phyloP scores from a whole-genome alignment of 1,284 basidiomycete genomes.

The Leccinum solheimii region DNA sequence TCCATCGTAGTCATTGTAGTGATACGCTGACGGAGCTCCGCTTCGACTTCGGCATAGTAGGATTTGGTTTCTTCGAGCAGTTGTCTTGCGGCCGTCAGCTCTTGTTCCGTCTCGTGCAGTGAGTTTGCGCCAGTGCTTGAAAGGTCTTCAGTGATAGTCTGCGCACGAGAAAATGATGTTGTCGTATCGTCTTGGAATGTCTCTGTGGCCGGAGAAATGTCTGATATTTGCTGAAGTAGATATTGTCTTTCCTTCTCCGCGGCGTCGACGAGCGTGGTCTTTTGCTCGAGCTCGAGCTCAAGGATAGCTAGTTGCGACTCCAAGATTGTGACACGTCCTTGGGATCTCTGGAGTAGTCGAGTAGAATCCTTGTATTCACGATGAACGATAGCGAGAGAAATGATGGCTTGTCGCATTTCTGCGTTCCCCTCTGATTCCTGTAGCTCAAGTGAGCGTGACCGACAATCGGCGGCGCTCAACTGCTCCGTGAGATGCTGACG shows the following conservation, averaged over 20 bases:
- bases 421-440: constrained; percentile 10
- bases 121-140: constrained; percentile 3
- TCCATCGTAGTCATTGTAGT: constrained; percentile 19
- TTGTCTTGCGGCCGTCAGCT: constrained; percentile 18
- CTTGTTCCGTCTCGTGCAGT: constrained; percentile 25
- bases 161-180: constrained; percentile 19
- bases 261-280: background rate
- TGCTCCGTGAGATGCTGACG: constrained; percentile 14
- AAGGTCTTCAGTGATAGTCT: background rate
- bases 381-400: constrained; percentile 37
- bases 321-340: constrained; percentile 10
- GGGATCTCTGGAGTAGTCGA: constrained; percentile 15
- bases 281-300: constrained; percentile 1
- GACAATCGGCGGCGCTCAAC: constrained; percentile 8
- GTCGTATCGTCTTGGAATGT: constrained; percentile 25
- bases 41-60: constrained; percentile 16
- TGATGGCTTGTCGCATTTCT: constrained; percentile 28
- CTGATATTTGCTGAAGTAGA: constrained; percentile 1
- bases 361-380: constrained; percentile 17
- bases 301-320: constrained; percentile 19
- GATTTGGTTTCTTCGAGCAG: constrained; percentile 23
- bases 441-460: constrained; percentile 12
- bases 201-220: background rate
- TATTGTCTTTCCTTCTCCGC: constrained; percentile 13
- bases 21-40: constrained; percentile 25